Evolutionary conservation across 2,329 filamentous ascomycete genomes (phyloP).

Genomic region (Pseudogymnoascus destructans): DNA sequence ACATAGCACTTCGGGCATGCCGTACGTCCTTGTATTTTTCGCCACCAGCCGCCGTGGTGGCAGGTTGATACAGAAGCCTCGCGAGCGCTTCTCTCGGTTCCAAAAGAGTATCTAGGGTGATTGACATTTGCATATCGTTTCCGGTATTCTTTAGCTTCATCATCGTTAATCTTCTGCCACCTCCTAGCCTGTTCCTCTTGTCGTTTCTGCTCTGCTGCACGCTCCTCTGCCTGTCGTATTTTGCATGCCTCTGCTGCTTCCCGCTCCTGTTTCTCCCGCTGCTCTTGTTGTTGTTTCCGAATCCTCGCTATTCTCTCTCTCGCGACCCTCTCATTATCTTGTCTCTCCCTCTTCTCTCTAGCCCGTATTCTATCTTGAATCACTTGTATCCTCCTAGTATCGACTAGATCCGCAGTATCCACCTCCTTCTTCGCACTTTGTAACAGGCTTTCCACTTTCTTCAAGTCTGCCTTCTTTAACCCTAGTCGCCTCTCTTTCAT

Average conservation of each 20-base stretch:
- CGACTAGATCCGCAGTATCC: constrained; percentile 11
- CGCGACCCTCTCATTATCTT: constrained; percentile 10
- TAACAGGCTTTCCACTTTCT: constrained; percentile 9
- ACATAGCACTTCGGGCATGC: constrained; percentile 14
- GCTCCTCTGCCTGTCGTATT: constrained; percentile 14
- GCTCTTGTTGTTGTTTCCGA: constrained; percentile 13
- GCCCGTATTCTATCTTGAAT: constrained; percentile 11
- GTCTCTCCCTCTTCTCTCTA: constrained; percentile 10
- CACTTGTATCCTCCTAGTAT: constrained; percentile 12
- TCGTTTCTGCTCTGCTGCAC: constrained; percentile 14
- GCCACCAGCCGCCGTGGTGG: constrained; percentile 18
- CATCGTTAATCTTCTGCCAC: constrained; percentile 5
- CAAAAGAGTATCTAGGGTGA: neutral
- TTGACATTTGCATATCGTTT: neutral
- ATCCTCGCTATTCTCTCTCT: constrained; percentile 11
- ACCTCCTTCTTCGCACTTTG: constrained; percentile 10
- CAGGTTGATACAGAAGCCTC: constrained; percentile 9
- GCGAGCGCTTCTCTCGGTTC: neutral
- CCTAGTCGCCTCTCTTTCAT: constrained; percentile 25
- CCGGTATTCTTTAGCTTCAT: neutral
- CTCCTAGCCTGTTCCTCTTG: constrained; percentile 11
- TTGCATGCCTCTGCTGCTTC: constrained; percentile 12
- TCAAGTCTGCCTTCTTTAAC: constrained; percentile 17
- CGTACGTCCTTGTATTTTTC: constrained; percentile 15
- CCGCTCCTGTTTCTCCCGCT: constrained; percentile 11